phyloP scores from a whole-genome alignment of 768 basidiomycete genomes.

The Phlegmacium glaucopus region DNA sequence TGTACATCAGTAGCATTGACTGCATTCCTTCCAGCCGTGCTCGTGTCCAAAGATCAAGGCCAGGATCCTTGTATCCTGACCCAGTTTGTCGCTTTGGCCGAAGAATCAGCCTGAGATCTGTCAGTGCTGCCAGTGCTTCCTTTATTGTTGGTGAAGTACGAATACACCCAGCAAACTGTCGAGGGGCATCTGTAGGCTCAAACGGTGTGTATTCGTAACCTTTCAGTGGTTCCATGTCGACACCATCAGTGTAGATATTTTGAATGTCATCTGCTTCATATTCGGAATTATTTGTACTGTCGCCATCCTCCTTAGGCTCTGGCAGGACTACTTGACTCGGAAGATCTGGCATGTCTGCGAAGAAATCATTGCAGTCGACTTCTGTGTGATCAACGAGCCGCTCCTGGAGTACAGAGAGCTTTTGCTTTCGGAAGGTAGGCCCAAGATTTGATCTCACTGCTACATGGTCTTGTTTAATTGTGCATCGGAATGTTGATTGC shows the following conservation, averaged over 20 bases:
- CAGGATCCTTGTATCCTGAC: not conserved
- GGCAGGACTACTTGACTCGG: not conserved
- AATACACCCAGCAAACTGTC: not conserved
- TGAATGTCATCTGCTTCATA: not conserved
- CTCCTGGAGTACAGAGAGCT: not conserved
- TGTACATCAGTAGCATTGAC: not conserved
- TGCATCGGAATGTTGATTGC: not conserved
- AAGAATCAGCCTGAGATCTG: not conserved
- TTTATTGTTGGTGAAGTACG: not conserved
- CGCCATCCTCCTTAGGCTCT: not conserved
- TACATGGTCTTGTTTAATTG: not conserved
- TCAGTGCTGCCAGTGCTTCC: not conserved
- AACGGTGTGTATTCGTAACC: not conserved
- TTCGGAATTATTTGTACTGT: not conserved
- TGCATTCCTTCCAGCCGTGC: not conserved
- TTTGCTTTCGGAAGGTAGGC: not conserved
- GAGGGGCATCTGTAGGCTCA: not conserved
- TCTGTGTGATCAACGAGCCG: not conserved
- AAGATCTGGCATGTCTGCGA: not conserved
- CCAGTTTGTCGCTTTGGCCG: not conserved
- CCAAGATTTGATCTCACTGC: not conserved
- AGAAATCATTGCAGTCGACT: not conserved
- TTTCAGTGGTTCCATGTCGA: not conserved
- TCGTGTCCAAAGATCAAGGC: not conserved
- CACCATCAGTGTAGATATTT: not conserved